phyloP scores from a whole-genome alignment of 2,329 filamentous ascomycete genomes.

The Sporothrix euskadiensis region DNA sequence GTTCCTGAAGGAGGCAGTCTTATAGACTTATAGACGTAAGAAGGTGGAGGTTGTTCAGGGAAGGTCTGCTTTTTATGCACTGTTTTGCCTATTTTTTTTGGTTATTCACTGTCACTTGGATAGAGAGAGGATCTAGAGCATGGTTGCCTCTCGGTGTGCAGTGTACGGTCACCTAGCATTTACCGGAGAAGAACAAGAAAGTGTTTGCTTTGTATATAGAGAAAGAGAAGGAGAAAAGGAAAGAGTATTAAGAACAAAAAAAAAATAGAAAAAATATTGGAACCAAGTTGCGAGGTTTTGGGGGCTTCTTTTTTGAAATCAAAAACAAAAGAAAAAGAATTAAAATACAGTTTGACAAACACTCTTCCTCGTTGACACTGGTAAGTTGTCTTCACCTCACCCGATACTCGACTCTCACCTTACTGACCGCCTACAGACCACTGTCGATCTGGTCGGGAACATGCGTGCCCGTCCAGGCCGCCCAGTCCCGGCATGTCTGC shows the following conservation, averaged over 20 bases:
- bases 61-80: not conserved
- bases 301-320: not conserved
- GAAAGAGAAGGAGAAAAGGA: not conserved
- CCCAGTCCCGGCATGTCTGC: conserved; percentile 58
- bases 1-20: conserved; percentile 49
- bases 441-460: conserved; percentile 56
- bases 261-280: not conserved
- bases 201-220: conserved; percentile 5
- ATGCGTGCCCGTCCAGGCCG: conserved; percentile 49
- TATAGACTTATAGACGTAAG: conserved; percentile 32
- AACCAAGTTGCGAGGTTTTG: not conserved
- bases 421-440: conserved; percentile 43
- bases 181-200: not conserved
- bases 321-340: not conserved
- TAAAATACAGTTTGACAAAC: conserved; percentile 11
- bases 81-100: not conserved
- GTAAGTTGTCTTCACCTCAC: not conserved
- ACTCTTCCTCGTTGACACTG: not conserved
- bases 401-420: no score
- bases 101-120: not conserved
- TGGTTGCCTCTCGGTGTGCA: not conserved
- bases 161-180: conserved; percentile 11
- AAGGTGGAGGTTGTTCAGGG: no score
- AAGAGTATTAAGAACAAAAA: not conserved
- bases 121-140: not conserved